Base-by-base conservation (phyloP, 345 rosid genomes). In the Euphorbia pulcherrima region DNA sequence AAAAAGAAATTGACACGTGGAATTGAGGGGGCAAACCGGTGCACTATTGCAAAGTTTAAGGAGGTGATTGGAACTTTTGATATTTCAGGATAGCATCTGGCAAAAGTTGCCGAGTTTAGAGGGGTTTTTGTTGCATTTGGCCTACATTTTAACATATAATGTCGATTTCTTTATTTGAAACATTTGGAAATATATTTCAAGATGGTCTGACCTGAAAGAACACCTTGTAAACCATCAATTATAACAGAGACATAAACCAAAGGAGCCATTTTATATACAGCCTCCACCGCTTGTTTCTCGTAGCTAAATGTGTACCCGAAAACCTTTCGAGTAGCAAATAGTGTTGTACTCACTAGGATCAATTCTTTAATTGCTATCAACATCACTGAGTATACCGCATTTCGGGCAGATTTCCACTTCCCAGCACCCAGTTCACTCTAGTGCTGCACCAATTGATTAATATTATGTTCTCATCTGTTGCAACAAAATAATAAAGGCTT, bases 381-480 rank as follows among this genome's bases (percentile, higher is more conserved):
- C 75, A 86, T 65, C 27, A 67, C 83, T 0, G 84, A 74, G 23
- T 67, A 74, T 8, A 71, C 92, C 12, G 90, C 85, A 0, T 62
- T 61, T 6, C 79, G 77, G 17, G 93, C 96, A 37, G 67, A 82
- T 68, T 68, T 70, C 2, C 84, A 75, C 68, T 84, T 85, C 13
- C 89, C 94, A 12, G 89, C 93, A 35, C 98, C 98, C 50, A 93
- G 65, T 76, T 87, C 96, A 90, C 90, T 74, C 96, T 85, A 11
- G 96, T 91, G 75, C 96, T 91, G 60, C 33, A 50, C 16, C 37
- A 27, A n/a, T n/a, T n/a, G n/a, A n/a, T n/a, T n/a, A n/a, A n/a
- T n/a, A n/a, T n/a, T 33, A 2, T 33, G 37, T 33, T 33, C n/a
- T 2, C 37, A 33, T 33, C 37, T 33, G 37, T 7, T n/a, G n/a